Evolutionary conservation across 1,284 basidiomycete species (phyloP).

Genomic region (Ustilago sp.): DNA sequence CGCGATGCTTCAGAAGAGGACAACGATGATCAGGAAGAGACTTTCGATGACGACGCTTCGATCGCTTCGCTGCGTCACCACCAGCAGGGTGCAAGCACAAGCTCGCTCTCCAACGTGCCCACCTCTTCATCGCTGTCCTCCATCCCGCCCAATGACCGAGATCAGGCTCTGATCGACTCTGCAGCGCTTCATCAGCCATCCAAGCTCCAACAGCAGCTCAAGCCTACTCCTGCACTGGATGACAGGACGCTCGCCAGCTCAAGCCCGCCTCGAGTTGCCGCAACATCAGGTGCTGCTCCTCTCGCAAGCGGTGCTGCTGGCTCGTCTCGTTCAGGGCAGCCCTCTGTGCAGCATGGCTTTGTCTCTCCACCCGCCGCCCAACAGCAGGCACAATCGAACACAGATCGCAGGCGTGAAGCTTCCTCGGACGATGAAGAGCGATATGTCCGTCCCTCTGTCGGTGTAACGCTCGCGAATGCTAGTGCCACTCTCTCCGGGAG

Average conservation of each 20-base stretch:
- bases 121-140: conserved; percentile 45
- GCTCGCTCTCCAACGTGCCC: conserved; percentile 35
- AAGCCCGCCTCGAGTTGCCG: conserved; percentile 37
- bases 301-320: conserved; percentile 4
- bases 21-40: conserved; percentile 56
- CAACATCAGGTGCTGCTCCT: conserved; percentile 13
- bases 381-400: conserved; percentile 16
- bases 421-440: conserved; percentile 49
- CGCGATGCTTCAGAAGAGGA: conserved; percentile 57
- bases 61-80: conserved; percentile 51
- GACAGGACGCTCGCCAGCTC: conserved; percentile 51
- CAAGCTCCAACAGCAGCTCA: conserved; percentile 40
- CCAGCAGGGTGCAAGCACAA: conserved; percentile 31
- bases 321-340: conserved; percentile 12
- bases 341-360: conserved; percentile 33
- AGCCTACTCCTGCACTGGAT: conserved; percentile 19
- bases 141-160: conserved; percentile 50
- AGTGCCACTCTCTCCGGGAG: conserved; percentile 52
- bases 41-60: conserved; percentile 52
- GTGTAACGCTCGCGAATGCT: conserved; percentile 47
- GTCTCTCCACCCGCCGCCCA: conserved; percentile 21
- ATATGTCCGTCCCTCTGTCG: conserved; percentile 35
- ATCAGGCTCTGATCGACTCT: conserved; percentile 52
- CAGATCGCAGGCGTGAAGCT: conserved; percentile 30
- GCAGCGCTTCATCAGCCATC: conserved; percentile 44